These are phyloP conservation scores for Moricandia moricandioides DNA, from an alignment of 345 rosid species.

Conservation along the genomic window DNA sequence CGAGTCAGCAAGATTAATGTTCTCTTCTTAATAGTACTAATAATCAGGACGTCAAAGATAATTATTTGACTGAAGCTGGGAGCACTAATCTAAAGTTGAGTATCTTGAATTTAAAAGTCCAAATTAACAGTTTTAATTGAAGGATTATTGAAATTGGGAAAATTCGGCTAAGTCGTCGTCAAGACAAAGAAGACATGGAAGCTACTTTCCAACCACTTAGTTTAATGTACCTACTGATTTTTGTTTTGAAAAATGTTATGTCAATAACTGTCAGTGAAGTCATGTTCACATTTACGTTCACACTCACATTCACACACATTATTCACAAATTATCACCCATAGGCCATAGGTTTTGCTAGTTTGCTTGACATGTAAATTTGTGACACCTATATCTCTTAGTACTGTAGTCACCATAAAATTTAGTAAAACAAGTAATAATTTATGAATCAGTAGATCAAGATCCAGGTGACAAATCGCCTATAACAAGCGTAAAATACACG, in stretches of 20 bases:
- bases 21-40: not conserved
- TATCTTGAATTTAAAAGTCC: not conserved
- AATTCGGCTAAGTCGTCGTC: constrained; percentile 6
- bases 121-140: not conserved
- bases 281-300: constrained; percentile 6
- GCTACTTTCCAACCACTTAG: constrained; percentile 29
- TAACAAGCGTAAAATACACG: constrained; percentile 21
- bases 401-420: not conserved
- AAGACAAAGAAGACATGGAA: constrained; percentile 15
- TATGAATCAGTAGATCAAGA: not conserved
- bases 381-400: not conserved
- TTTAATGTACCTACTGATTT: not conserved
- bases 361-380: too few relatives aligned
- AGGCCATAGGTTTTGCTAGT: not conserved
- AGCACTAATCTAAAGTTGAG: constrained; percentile 9
- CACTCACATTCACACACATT: not conserved
- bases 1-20: not conserved
- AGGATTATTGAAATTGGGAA: not conserved
- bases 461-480: not conserved
- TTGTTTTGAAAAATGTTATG: not conserved
- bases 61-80: not conserved
- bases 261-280: constrained; percentile 12
- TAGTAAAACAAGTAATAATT: not conserved
- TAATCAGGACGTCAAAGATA: not conserved
- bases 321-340: constrained; percentile 15